Evolutionary conservation across 139 green algal species (phyloP), one percentile per base, ranked within the genome.

Genomic region (Chlorella ohadii): DNA sequence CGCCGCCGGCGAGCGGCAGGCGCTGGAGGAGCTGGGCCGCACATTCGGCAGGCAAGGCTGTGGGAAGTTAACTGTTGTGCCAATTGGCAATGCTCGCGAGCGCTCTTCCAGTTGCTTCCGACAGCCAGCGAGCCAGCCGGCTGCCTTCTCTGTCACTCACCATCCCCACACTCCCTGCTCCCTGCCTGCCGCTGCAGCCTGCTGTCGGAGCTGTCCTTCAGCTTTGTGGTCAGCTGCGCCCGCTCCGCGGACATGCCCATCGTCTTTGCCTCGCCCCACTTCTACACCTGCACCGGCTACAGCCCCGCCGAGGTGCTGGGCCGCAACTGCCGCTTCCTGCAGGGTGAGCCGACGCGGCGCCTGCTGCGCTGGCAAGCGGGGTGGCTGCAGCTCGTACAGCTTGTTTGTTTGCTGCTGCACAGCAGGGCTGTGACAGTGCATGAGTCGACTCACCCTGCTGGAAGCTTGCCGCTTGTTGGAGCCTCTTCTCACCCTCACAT

Each of bases 251-350:
- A 95, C 78, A 91, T 88, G 56, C 92, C 92, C 47, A 92, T 95
- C 20, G 68, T 95, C 4, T 90, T 90, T 74, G 90, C 87, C 39
- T 85, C 71, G 33, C n/a, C 86, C 5, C n/a, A 73, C n/a, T 96
- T 96, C 72, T 86, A 91, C 44, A 31, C 83, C 13, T 72, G 92
- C 22, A 93, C 89, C 0, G 92, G 89, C 12, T 96, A 96, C 56
- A 71, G 78, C 41, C 63, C 83, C 77, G 84, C 89, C 19, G 87
- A 96, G 71, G 84, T 96, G 6, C 34, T 96, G 17, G 90, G 90
- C 2, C 72, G 78, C 44, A 96, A 96, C 86, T 95, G 92, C 85
- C 81, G 93, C 15, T 94, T 95, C 77, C 84, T 95, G 57, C 92
- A 95, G 59, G 90, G 92, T 75, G 41, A 33, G 41, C 25, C 7